phyloP scores from a whole-genome alignment of 164 flowering plant species.

The Pachysandra terminalis region DNA sequence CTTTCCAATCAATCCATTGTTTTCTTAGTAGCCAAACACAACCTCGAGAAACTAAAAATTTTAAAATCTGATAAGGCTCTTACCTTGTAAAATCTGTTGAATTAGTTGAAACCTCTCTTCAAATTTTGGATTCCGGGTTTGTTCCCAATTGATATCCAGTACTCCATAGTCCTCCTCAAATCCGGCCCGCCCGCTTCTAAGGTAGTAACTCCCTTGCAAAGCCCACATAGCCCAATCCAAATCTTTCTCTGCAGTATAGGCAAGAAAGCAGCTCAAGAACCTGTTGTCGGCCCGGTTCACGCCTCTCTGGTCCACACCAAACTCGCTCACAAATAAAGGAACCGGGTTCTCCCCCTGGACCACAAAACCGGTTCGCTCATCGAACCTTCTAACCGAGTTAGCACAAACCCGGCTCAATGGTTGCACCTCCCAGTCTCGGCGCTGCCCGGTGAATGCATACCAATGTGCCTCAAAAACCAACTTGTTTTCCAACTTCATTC shows the following conservation, averaged over 20 bases:
- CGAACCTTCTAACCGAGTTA: conserved; percentile 2
- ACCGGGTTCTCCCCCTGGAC: conserved; percentile 16
- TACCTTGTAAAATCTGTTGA: conserved; percentile 34
- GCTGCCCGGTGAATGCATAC: conserved; percentile 31
- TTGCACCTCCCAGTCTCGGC: conserved; percentile 24
- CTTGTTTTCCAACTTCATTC: conserved; percentile 22
- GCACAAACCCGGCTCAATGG: conserved; percentile 23
- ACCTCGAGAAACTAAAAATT: neutral
- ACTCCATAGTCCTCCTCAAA: conserved; percentile 41
- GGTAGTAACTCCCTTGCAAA: conserved; percentile 48
- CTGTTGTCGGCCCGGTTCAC: conserved; percentile 29
- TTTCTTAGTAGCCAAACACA: neutral
- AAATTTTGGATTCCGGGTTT: conserved; percentile 28
- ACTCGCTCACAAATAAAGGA: conserved; percentile 55
- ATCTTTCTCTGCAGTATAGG: conserved; percentile 28
- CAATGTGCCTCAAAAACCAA: conserved; percentile 51
- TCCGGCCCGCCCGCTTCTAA: conserved; percentile 21
- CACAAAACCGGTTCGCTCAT: conserved; percentile 25
- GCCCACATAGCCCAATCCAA: conserved; percentile 60
- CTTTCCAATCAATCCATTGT: no score
- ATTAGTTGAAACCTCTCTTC: conserved; percentile 23
- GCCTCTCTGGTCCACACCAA: conserved; percentile 45
- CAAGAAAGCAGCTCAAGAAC: conserved; percentile 43
- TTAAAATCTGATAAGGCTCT: neutral
- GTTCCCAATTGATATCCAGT: conserved; percentile 33